phyloP scores from a whole-genome alignment of 352 stramenopile genomes.

The Globisporangium radiosum region DNA sequence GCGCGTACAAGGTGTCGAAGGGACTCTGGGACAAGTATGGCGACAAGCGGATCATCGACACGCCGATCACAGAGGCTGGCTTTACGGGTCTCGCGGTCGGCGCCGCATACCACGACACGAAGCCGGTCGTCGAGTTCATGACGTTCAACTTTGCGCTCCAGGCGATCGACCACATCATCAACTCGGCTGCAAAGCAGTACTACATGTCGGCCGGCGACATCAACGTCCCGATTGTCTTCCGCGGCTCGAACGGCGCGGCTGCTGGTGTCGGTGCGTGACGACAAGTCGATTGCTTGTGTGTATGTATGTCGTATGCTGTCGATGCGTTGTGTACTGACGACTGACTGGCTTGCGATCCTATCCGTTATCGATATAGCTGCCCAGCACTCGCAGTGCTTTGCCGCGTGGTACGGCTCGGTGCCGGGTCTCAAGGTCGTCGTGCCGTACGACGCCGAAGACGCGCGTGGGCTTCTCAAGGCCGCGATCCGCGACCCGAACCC shows the following conservation, averaged over 20 bases:
- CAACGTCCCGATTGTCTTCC: constrained; percentile 98
- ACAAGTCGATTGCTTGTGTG: constrained; percentile 6
- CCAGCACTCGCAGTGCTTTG: constrained; percentile 99
- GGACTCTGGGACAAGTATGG: constrained; percentile 99
- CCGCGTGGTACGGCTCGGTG: constrained; percentile 96
- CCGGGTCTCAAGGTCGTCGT: constrained; percentile 98
- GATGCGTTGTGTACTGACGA: too few relatives aligned
- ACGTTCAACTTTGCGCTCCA: constrained; percentile 99
- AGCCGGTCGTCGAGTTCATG: constrained; percentile 99
- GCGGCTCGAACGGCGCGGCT: constrained; percentile 96
- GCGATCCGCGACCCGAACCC: constrained; percentile 99
- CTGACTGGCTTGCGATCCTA: too few relatives aligned
- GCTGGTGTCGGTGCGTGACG: constrained; percentile 86
- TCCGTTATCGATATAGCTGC: constrained; percentile 42
- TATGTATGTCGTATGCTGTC: neutral
- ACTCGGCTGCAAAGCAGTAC: constrained; percentile 99
- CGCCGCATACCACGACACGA: constrained; percentile 95
- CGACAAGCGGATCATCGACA: constrained; percentile 99
- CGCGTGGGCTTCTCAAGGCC: constrained; percentile 98
- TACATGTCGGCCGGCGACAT: constrained; percentile 99
- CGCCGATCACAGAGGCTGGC: constrained; percentile 98
- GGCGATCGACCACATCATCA: constrained; percentile 99
- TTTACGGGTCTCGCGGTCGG: constrained; percentile 93
- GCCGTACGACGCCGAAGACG: constrained; percentile 97
- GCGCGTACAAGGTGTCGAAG: constrained; percentile 99